A percentile compares a stretch with the other conserved stretches of the same genome.
These are phyloP conservation scores for Protomyces inundatus DNA, from an alignment of 1,139 yeast species.

Conservation along the genomic window DNA sequence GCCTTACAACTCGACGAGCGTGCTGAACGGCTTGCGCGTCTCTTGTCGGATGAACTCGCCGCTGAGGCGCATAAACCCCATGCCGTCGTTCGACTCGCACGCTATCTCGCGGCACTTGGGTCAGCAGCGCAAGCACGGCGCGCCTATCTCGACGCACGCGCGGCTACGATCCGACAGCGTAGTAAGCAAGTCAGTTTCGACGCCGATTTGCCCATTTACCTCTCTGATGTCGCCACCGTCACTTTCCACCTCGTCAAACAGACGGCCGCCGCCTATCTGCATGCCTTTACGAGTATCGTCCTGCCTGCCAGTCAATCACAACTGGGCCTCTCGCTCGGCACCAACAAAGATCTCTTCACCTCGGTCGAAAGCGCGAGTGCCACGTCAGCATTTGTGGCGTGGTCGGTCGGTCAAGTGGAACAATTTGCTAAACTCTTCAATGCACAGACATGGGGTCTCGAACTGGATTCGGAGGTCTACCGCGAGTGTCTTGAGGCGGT, in stretches of 20 bases:
- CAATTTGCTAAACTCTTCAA: conserved; percentile 54
- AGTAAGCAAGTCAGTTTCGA: conserved; percentile 47
- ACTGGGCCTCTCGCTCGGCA: background rate
- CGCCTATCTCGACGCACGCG: conserved; percentile 47
- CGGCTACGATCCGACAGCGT: conserved; percentile 40
- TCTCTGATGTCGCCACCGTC: conserved; percentile 57
- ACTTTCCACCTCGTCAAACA: conserved; percentile 52
- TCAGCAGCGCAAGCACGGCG: conserved; percentile 48
- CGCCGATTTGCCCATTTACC: conserved; percentile 53
- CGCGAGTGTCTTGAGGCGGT: conserved; percentile 52
- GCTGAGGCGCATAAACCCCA: conserved; percentile 35
- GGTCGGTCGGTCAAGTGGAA: conserved; percentile 12
- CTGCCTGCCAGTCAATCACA: background rate
- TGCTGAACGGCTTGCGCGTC: conserved; percentile 34
- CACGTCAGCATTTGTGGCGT: conserved; percentile 11
- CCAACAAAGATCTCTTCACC: background rate
- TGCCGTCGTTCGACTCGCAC: conserved; percentile 38
- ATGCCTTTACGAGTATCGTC: conserved; percentile 8
- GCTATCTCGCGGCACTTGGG: conserved; percentile 44
- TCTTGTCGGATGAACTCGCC: conserved; percentile 38
- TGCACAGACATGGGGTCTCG: conserved; percentile 64
- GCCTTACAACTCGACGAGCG: conserved; percentile 36
- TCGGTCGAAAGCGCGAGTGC: background rate
- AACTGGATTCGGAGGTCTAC: conserved; percentile 47
- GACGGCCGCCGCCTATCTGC: conserved; percentile 42